Percentiles rank a stretch among this genome's conserved stretches.
These are phyloP conservation scores for Calocybe cyanea DNA, from an alignment of 768 basidiomycete genomes.

Conservation along the genomic window DNA sequence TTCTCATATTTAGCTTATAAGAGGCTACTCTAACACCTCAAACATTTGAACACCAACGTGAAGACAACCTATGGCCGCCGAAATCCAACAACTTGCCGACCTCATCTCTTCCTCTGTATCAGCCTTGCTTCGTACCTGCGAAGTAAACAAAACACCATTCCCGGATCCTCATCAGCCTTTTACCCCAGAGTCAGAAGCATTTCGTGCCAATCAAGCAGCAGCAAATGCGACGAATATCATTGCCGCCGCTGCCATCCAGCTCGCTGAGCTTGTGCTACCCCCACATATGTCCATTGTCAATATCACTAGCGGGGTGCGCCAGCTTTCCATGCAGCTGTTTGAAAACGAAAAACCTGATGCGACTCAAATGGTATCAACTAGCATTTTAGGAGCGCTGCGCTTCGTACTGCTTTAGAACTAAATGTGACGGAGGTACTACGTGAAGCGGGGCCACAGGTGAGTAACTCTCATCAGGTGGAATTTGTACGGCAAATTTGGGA, in stretches of 20 bases:
- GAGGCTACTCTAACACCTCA: too few relatives aligned
- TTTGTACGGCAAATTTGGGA: neutral
- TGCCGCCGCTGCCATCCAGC: conserved; percentile 30
- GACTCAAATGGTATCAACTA: neutral
- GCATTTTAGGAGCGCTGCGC: conserved; percentile 23
- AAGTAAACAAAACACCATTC: conserved; percentile 16
- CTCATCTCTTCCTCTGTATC: conserved; percentile 20
- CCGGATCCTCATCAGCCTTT: conserved; percentile 26
- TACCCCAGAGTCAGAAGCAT: conserved; percentile 23
- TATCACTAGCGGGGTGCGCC: conserved; percentile 21
- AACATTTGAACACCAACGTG: too few relatives aligned
- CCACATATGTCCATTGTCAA: conserved; percentile 20
- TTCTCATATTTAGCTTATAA: too few relatives aligned
- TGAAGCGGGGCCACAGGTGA: conserved; percentile 30
- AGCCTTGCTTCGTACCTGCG: conserved; percentile 22
- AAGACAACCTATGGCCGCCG: conserved; percentile 12
- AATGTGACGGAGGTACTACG: conserved; percentile 29
- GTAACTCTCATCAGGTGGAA: neutral
- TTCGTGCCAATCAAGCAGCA: conserved; percentile 23
- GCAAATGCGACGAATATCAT: conserved; percentile 26
- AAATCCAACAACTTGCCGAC: conserved; percentile 14
- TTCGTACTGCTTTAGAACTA: conserved; percentile 20
- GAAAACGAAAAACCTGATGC: neutral
- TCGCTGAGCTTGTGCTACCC: conserved; percentile 25
- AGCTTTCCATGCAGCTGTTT: neutral